Percentiles rank a stretch among this genome's conserved stretches.
phyloP scores from a whole-genome alignment of 1,139 yeast genomes.

The Hyphopichia wangnamkhiaoensis region DNA sequence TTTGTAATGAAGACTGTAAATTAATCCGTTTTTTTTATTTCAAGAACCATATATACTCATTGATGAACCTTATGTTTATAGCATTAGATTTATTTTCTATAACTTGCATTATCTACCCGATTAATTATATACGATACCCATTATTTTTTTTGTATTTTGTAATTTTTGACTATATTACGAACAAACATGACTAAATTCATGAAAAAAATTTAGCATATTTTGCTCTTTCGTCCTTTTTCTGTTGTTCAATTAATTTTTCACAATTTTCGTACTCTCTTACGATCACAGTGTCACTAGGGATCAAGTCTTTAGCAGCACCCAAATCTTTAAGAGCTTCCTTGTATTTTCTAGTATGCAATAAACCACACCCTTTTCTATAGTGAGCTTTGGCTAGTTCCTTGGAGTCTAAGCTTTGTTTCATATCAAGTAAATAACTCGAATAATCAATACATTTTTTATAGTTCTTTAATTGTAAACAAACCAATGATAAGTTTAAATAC shows the following conservation, averaged over 20 bases:
- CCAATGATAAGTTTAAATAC: slow-evolving; percentile 61
- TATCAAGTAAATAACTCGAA: slow-evolving; percentile 56
- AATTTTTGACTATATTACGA: neutral
- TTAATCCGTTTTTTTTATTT: too few relatives aligned
- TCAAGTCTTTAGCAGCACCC: slow-evolving; percentile 41
- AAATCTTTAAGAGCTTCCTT: slow-evolving; percentile 53
- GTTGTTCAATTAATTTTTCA: slow-evolving; percentile 36
- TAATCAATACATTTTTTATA: slow-evolving; percentile 51
- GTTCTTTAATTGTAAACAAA: slow-evolving; percentile 47
- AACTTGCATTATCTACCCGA: too few relatives aligned
- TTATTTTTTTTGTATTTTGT: neutral
- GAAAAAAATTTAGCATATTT: slow-evolving; percentile 60
- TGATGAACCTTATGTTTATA: too few relatives aligned
- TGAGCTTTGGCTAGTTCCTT: slow-evolving; percentile 62
- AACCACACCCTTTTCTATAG: slow-evolving; percentile 60
- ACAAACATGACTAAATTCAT: slow-evolving; percentile 7
- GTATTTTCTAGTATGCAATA: slow-evolving; percentile 41
- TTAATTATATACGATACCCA: neutral
- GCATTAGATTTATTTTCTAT: too few relatives aligned
- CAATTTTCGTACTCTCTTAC: slow-evolving; percentile 42
- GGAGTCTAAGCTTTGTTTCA: slow-evolving; percentile 28
- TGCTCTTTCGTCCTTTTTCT: slow-evolving; percentile 51
- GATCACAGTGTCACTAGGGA: slow-evolving; percentile 55
- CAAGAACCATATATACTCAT: too few relatives aligned
- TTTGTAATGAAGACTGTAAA: too few relatives aligned